Percentiles rank a stretch among this genome's conserved stretches.
Conservation (phyloP, 805 yeast species). For the Yarrowia sp. region DNA sequence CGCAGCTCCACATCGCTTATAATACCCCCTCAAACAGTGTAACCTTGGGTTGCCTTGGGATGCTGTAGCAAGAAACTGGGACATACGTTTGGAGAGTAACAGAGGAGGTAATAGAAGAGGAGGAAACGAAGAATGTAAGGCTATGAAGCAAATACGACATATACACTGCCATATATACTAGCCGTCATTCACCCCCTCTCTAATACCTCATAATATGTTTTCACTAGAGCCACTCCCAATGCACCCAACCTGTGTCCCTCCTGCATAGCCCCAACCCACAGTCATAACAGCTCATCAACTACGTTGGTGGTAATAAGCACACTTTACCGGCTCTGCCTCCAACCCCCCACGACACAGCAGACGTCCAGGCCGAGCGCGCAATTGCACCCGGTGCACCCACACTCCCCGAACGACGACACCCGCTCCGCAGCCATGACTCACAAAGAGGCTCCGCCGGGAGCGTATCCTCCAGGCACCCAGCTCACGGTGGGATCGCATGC, state of each 20-base stretch:
- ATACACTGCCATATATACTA: too few relatives aligned
- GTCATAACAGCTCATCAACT: constrained; percentile 38
- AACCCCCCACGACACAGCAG: constrained; percentile 25
- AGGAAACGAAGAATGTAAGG: too few relatives aligned
- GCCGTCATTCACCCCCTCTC: too few relatives aligned
- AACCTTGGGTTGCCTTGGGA: too few relatives aligned
- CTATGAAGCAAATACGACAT: too few relatives aligned
- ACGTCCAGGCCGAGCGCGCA: constrained; percentile 31
- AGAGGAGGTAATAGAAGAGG: too few relatives aligned
- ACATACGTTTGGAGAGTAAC: too few relatives aligned
- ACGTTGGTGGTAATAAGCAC: constrained; percentile 16
- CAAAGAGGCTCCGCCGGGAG: constrained; percentile 59
- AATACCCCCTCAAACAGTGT: too few relatives aligned
- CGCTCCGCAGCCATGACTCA: constrained; percentile 35
- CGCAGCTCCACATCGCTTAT: too few relatives aligned
- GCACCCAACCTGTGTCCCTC: constrained; percentile 31
- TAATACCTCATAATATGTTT: too few relatives aligned
- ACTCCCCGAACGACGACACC: not conserved
- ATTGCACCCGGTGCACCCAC: constrained; percentile 36
- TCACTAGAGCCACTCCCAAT: constrained; percentile 13
- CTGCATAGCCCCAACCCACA: constrained; percentile 40
- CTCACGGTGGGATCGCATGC: constrained; percentile 85
- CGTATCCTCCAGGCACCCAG: constrained; percentile 76
- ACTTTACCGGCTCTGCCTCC: constrained; percentile 11
- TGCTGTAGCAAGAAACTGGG: too few relatives aligned